Conservation (phyloP, 2,329 filamentous ascomycete genomes). For the Apiospora arundinis region DNA sequence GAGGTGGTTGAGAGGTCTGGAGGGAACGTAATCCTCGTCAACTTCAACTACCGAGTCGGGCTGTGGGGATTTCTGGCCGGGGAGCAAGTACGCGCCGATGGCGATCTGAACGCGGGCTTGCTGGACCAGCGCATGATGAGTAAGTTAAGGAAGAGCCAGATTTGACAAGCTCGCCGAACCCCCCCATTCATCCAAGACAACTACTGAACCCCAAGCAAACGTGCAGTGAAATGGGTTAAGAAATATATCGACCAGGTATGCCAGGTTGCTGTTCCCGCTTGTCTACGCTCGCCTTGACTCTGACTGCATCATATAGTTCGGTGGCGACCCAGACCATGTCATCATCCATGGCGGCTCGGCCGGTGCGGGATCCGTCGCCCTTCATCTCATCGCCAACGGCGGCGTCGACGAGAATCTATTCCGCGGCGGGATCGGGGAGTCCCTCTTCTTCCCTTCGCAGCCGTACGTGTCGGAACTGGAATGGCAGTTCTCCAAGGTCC, state of each 20-base stretch:
- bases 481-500: slow-evolving; percentile 52
- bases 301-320: slow-evolving; percentile 50
- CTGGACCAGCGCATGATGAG: slow-evolving; percentile 65
- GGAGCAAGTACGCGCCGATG: slow-evolving; percentile 58
- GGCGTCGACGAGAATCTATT: slow-evolving; percentile 53
- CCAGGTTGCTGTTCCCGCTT: background rate
- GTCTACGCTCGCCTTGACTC: background rate
- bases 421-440: slow-evolving; percentile 52
- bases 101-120: slow-evolving; percentile 67
- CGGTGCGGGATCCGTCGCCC: slow-evolving; percentile 63
- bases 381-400: slow-evolving; percentile 55
- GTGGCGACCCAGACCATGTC: slow-evolving; percentile 64
- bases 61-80: slow-evolving; percentile 68
- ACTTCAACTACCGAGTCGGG: slow-evolving; percentile 69
- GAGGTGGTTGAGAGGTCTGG: slow-evolving; percentile 52
- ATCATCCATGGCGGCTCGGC: slow-evolving; percentile 68
- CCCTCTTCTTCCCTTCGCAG: slow-evolving; percentile 57
- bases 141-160: background rate
- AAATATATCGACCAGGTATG: slow-evolving; percentile 58
- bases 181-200: background rate
- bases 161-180: background rate
- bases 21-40: slow-evolving; percentile 59
- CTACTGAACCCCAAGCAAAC: background rate
- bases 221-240: slow-evolving; percentile 63
- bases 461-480: slow-evolving; percentile 51